Evolutionary conservation across 306 rosid genomes (phyloP), one percentile per base, ranked within the genome.

Genomic region (Cyamopsis tetragonoloba): DNA sequence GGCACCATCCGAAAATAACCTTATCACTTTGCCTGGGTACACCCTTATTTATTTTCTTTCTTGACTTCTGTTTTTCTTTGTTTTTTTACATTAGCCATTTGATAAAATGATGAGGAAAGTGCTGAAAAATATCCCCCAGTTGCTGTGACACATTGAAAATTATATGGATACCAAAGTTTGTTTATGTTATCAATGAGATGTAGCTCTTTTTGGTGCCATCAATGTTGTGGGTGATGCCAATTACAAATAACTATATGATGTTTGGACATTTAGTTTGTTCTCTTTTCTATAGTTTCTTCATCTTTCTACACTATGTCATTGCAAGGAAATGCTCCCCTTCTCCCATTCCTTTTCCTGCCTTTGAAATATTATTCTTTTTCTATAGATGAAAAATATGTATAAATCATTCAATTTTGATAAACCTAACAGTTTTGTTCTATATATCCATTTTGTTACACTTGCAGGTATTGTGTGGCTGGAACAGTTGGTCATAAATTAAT

Each of bases 1-100:
- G 98, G 96, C 98, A 78, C 87, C 91, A n/a, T 86, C 88, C 23
- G 92, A 84, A 70, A 74, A 37, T 50, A 89, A 89, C 82, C 96
- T 92, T 60, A 73, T 92, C 54, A 80, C 85, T 55, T 39, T 92
- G 74, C 91, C 98, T 8, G 96, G 98, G 98, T 92, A 86, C 22
- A 5, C 10, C 70, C 55, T 31, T 39, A 24, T 57, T 62, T 48
- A 12, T 62, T 46, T 15, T 67, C 42, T 23, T 70, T 49, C 7
- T 23, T 20, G 15, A 13, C 14, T 54, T 13, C 1, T 17, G 13
- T 0, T 55, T 64, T 58, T 31, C 8, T 62, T 28, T 22, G 43
- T 49, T 19, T 68, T 47, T 66, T 60, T 17, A 49, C 39, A 20
- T 26, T 60, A 58, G 68, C 19, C 53, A 57, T 47, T 57, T 43